Base-by-base conservation (phyloP, 2,329 filamentous ascomycete genomes). In the Tricladium varicosporioides region DNA sequence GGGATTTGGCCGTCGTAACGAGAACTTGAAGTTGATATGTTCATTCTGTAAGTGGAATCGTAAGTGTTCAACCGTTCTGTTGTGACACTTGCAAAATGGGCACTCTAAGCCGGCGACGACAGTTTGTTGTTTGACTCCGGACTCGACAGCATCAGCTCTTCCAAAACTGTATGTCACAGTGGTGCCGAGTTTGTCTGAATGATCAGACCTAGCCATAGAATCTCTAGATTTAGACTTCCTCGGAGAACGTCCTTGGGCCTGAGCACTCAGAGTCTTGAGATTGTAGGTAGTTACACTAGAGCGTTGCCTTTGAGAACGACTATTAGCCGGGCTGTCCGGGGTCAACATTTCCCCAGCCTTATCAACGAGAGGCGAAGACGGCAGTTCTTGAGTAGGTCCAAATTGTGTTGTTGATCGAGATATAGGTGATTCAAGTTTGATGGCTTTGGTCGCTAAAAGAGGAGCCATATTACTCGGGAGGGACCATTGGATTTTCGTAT, bases 231-330 rank as follows among this genome's bases (percentile, higher is more conserved):
- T 58, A 22, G 54, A 65, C 65, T 65, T 69, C 62, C 74, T 75
- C 15, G 69, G 66, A 45, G 79, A 77, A 62, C 75, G 80, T 3
- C 82, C 81, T 51, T 81, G 76, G 5, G 81, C 80, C 63, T 81
- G 79, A 63, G 82, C 80, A 67, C 79, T 85, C 14, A 86, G 71
- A 11, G 79, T 73, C 66, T 84, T 85, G 40, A 86, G 69, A 61
- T 86, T 86, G 65, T 86, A 86, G 18, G 77, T 75, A 10, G 62
- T 8, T 13, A 64, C 61, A 50, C 54, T 58, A 7, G 52, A 53
- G 19, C 66, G 60, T 11, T 56, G 60, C 51, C 67, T 64, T 13
- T 60, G 57, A 22, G 57, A 56, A 43, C 66, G 65, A 48, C 19
- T 57, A 36, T 60, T 57, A 19, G 59, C 56, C 13, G 61, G 57